Evolutionary conservation across 257 asterid species (phyloP), one percentile per base, ranked within the genome.

Genomic region (Petrea volubilis): DNA sequence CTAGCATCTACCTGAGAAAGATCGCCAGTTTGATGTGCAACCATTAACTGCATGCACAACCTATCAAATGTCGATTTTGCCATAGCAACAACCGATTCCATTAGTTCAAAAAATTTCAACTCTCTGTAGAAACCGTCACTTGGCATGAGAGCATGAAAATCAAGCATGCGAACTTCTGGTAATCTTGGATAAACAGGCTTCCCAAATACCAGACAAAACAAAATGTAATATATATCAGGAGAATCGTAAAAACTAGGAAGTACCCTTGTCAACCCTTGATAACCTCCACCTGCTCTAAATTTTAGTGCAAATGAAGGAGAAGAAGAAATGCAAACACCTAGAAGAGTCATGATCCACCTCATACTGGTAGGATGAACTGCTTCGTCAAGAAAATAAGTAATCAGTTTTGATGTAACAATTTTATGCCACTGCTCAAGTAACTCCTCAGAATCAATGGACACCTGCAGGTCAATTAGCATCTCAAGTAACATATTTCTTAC

Each of bases 321-420:
- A 71, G 99, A 95, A 64, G 86, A 83, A 73, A 95, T 92, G 84
- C 96, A 92, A 71, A 95, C 99, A 60, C 99, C 99, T 43, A 95
- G 83, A 80, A 95, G 98, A 84, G 99, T 95, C 94, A 90, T 95
- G 82, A 92, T 84, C 99, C 99, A 95, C 84, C 98, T 87, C 99
- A 92, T 95, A 79, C 97, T 95, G 68, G 98, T 90, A 44, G 99
- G 99, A 85, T 95, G 99, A 79, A 95, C 98, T 38, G 97, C 92
- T 80, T 95, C 98, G 46, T 95, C 99, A 73, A 95, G 96, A 84
- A 92, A 90, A 87, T 79, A 92, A 57, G 96, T 90, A 50, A 95
- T 85, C 63, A 95, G 71, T 81, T 88, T 95, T 20, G 99, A 95
- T 60, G 99, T 92, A 64, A 95, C 99, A 57, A 84, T 85, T 86